Conservation (phyloP, 352 stramenopile genomes). For the Phytopythium vexans region DNA sequence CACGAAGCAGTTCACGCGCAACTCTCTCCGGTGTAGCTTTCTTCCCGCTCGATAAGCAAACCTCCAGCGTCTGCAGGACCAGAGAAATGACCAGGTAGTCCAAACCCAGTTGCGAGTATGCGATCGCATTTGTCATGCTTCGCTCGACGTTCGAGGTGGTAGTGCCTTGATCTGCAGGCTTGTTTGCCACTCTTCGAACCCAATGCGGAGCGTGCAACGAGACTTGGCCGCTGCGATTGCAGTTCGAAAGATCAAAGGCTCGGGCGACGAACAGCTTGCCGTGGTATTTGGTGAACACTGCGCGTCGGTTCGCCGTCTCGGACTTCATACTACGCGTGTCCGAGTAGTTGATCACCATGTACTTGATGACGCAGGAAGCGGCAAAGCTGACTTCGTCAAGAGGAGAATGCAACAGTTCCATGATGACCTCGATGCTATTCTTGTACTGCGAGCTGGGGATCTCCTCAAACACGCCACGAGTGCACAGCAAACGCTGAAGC, state of each 20-base stretch:
- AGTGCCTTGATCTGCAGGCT: constrained; percentile 7
- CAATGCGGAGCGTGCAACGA: constrained; percentile 12
- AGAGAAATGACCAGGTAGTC: constrained; percentile 80
- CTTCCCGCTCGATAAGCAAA: constrained; percentile 83
- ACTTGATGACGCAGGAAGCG: constrained; percentile 80
- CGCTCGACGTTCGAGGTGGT: constrained; percentile 55
- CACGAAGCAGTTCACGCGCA: constrained; percentile 62
- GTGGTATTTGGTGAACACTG: constrained; percentile 85
- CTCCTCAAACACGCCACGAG: constrained; percentile 81
- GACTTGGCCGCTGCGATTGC: constrained; percentile 38
- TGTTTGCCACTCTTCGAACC: constrained; percentile 10
- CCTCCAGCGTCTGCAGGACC: constrained; percentile 79
- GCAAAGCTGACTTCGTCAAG: constrained; percentile 86
- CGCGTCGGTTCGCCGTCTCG: constrained; percentile 76
- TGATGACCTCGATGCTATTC: constrained; percentile 81
- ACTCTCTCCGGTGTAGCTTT: constrained; percentile 82
- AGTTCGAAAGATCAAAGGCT: constrained; percentile 75
- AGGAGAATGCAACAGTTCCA: constrained; percentile 83
- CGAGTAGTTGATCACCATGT: constrained; percentile 91
- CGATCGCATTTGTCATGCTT: constrained; percentile 76
- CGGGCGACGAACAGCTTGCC: constrained; percentile 78
- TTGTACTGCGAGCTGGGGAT: constrained; percentile 86
- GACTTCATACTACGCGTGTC: constrained; percentile 83
- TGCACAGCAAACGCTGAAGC: constrained; percentile 80
- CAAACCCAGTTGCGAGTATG: constrained; percentile 75